phyloP scores from a whole-genome alignment of 805 yeast genomes.

The Saturnispora galanensis region DNA sequence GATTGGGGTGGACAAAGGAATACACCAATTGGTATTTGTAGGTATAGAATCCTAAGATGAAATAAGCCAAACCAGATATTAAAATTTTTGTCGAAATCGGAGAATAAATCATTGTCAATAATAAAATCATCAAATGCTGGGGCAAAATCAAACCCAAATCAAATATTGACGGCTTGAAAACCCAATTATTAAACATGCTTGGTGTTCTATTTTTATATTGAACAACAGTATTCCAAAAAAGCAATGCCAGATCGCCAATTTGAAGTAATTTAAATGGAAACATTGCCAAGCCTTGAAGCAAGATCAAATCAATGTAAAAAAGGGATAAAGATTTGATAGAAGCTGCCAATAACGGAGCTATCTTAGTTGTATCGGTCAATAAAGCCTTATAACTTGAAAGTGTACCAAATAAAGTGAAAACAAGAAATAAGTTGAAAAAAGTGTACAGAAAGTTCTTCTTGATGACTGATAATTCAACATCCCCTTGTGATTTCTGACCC shows the following conservation, averaged over 20 bases:
- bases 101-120: constrained; percentile 49
- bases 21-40: constrained; percentile 54
- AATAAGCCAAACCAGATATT: constrained; percentile 48
- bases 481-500: constrained; percentile 48
- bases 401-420: constrained; percentile 53
- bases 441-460: constrained; percentile 51
- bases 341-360: constrained; percentile 45
- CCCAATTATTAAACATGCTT: constrained; percentile 39
- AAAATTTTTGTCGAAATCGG: constrained; percentile 53
- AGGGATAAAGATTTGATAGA: constrained; percentile 43
- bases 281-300: constrained; percentile 63
- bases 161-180: constrained; percentile 49
- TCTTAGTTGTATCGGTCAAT: constrained; percentile 48
- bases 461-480: constrained; percentile 46
- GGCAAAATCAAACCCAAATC: constrained; percentile 55
- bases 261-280: constrained; percentile 49
- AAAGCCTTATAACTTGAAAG: constrained; percentile 50
- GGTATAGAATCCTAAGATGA: constrained; percentile 46
- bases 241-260: constrained; percentile 40
- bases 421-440: constrained; percentile 51
- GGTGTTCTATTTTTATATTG: constrained; percentile 35
- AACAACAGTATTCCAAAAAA: constrained; percentile 34
- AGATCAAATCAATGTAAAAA: constrained; percentile 50
- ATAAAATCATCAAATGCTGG: constrained; percentile 49
- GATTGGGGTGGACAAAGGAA: constrained; percentile 54